Conservation (phyloP, 2,329 filamentous ascomycete species). For the Colletotrichum viniferum region DNA sequence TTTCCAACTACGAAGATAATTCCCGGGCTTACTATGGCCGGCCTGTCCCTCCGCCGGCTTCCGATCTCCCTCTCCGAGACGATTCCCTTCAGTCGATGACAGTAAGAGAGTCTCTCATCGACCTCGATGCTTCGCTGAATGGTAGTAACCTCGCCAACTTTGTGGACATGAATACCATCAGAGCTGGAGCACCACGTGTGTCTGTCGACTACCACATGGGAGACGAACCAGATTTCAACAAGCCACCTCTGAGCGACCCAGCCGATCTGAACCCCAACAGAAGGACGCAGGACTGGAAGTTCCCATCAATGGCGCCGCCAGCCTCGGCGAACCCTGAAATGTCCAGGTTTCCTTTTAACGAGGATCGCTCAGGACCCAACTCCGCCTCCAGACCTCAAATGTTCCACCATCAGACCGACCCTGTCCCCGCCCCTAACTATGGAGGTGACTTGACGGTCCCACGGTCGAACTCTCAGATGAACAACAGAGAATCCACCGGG, state of each 20-base stretch:
- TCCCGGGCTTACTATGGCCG: constrained; percentile 64
- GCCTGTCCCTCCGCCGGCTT: constrained; percentile 45
- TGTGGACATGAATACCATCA: constrained; percentile 66
- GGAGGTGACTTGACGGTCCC: constrained; percentile 16
- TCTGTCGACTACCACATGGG: constrained; percentile 49
- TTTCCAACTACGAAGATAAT: constrained; percentile 69
- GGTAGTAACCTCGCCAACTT: constrained; percentile 62
- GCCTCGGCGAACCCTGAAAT: constrained; percentile 58
- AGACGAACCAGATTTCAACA: constrained; percentile 38
- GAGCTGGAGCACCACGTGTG: constrained; percentile 48
- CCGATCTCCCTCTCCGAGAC: constrained; percentile 64
- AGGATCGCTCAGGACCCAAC: constrained; percentile 27
- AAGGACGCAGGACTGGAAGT: constrained; percentile 62
- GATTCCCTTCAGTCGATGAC: constrained; percentile 53
- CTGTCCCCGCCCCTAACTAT: constrained; percentile 37
- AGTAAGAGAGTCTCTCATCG: constrained; percentile 68
- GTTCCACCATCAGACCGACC: constrained; percentile 57
- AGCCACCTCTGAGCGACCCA: constrained; percentile 62
- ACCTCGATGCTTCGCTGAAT: constrained; percentile 64
- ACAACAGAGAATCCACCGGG: constrained; percentile 39
- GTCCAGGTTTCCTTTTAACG: constrained; percentile 52
- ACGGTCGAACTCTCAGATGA: constrained; percentile 34
- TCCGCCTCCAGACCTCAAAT: constrained; percentile 46
- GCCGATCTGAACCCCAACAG: constrained; percentile 57
- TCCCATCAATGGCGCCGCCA: constrained; percentile 57